Evolutionary conservation across 768 basidiomycete genomes (phyloP).

Genomic region (Hydnomerulius pinastri): DNA sequence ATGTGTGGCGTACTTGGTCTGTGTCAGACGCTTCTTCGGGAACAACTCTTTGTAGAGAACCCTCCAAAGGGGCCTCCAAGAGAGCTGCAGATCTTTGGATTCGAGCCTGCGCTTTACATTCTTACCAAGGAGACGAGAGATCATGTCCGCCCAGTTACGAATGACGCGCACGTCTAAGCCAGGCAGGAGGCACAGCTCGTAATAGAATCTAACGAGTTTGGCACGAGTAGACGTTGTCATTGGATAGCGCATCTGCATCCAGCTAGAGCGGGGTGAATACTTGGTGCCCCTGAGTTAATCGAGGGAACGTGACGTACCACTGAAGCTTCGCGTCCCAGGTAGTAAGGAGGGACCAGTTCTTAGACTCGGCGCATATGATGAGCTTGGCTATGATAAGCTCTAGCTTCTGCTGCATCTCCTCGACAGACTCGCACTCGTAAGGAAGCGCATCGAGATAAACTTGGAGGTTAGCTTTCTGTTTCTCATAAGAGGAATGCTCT

Average conservation of each 20-base stretch:
- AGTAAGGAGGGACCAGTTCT: constrained; percentile 72
- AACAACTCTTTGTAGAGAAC: constrained; percentile 72
- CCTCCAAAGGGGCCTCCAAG: constrained; percentile 80
- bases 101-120: constrained; percentile 72
- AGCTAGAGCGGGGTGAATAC: constrained; percentile 45
- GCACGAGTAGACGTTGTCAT: constrained; percentile 68
- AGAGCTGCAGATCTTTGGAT: constrained; percentile 61
- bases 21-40: constrained; percentile 64
- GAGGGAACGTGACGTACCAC: constrained; percentile 49
- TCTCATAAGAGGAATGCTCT: constrained; percentile 49
- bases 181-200: constrained; percentile 75
- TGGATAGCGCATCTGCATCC: constrained; percentile 82
- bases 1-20: constrained; percentile 52
- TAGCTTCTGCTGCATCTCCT: constrained; percentile 70
- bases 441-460: constrained; percentile 69
- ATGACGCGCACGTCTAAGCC: constrained; percentile 72
- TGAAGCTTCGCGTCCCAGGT: constrained; percentile 82
- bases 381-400: constrained; percentile 72
- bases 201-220: constrained; percentile 72
- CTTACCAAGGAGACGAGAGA: constrained; percentile 70
- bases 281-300: background rate
- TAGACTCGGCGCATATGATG: constrained; percentile 66
- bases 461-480: constrained; percentile 60
- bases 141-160: constrained; percentile 78
- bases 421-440: constrained; percentile 69